Evolutionary conservation across 1,284 basidiomycete genomes (phyloP).

Genomic region (Laetiporus sulphureus): DNA sequence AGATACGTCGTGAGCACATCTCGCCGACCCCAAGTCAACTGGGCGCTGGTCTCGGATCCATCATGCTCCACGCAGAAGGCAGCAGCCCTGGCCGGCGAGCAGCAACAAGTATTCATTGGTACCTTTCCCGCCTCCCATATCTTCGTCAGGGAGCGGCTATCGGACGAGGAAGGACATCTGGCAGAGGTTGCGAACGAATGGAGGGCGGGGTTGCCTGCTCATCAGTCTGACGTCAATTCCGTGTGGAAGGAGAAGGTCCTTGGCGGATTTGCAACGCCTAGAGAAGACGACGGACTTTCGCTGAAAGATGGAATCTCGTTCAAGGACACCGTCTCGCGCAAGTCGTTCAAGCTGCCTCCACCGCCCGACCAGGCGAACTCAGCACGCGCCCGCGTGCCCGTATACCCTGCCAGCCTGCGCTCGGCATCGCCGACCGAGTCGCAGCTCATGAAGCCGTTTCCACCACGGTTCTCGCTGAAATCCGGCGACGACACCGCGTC

Average conservation of each 20-base stretch:
- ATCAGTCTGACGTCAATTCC: conserved; percentile 26
- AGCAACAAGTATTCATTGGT: conserved; percentile 88
- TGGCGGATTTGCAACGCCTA: conserved; percentile 14
- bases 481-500: conserved; percentile 87
- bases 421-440: conserved; percentile 54
- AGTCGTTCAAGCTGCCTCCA: conserved; percentile 64
- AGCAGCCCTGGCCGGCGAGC: conserved; percentile 58
- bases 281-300: conserved; percentile 57
- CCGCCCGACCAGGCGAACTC: conserved; percentile 69
- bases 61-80: conserved; percentile 39
- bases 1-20: conserved; percentile 88
- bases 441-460: conserved; percentile 68
- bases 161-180: conserved; percentile 84
- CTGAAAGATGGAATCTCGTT: conserved; percentile 30
- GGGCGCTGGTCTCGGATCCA: conserved; percentile 50
- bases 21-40: conserved; percentile 60
- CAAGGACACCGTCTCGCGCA: conserved; percentile 29
- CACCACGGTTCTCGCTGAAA: conserved; percentile 89
- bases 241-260: conserved; percentile 37
- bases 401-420: conserved; percentile 62
- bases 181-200: conserved; percentile 57
- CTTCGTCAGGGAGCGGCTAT: conserved; percentile 81
- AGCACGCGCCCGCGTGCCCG: conserved; percentile 59
- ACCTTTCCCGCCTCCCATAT: conserved; percentile 94
- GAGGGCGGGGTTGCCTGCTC: conserved; percentile 29